Percentiles rank a stretch among this genome's conserved stretches.
Evolutionary conservation across 1,284 basidiomycete genomes (phyloP).

Genomic region (Taiwanofungus camphoratus): DNA sequence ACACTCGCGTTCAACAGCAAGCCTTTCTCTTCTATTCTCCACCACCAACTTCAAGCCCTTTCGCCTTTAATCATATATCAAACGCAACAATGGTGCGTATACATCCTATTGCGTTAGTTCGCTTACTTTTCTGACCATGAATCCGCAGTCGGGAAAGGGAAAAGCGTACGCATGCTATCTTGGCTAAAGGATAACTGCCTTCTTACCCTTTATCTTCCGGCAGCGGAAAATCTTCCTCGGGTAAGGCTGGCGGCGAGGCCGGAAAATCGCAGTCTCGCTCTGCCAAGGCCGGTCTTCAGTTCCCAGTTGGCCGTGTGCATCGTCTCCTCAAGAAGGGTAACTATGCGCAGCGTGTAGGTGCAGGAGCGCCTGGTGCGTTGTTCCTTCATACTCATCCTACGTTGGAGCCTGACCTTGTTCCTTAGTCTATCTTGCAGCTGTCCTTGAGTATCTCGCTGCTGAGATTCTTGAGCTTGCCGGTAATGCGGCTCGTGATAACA

Average conservation of each 20-base stretch:
- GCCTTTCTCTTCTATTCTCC: conserved; percentile 20
- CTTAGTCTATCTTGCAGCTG: conserved; percentile 80
- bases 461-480: conserved; percentile 88
- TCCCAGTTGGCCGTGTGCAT: conserved; percentile 88
- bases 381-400: neutral
- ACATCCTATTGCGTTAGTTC: conserved; percentile 5
- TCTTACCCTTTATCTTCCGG: conserved; percentile 10
- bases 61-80: conserved; percentile 14
- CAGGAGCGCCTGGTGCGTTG: conserved; percentile 62
- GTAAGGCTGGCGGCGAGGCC: conserved; percentile 45
- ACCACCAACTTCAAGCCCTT: conserved; percentile 22
- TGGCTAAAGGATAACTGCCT: neutral
- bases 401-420: neutral
- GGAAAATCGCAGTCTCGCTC: conserved; percentile 61
- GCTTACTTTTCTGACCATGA: conserved; percentile 15
- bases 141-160: conserved; percentile 46
- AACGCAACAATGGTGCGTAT: conserved; percentile 26
- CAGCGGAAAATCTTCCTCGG: conserved; percentile 53
- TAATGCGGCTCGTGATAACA: conserved; percentile 73
- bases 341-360: conserved; percentile 69
- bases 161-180: conserved; percentile 35
- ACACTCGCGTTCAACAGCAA: conserved; percentile 22
- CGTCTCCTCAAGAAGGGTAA: conserved; percentile 78
- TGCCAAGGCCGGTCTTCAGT: conserved; percentile 74
- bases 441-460: conserved; percentile 80